Percentiles rank a stretch among this genome's conserved stretches.
Evolutionary conservation across 2,329 filamentous ascomycete genomes (phyloP).

Genomic region (Paecilomyces niveus): DNA sequence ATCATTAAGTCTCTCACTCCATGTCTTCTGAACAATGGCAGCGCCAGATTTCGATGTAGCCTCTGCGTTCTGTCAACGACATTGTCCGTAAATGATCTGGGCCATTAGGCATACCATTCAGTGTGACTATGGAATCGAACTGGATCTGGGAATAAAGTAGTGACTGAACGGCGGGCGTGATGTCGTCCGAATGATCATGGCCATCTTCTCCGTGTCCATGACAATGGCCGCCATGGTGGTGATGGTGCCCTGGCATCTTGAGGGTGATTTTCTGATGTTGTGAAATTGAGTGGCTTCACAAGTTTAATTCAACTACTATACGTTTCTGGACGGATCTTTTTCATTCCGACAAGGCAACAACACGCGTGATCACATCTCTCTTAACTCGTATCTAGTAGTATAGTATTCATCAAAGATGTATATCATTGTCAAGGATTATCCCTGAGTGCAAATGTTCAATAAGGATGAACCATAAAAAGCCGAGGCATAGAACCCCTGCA

Average conservation of each 20-base stretch:
- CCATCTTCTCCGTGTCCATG: constrained; percentile 48
- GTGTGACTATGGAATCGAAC: constrained; percentile 73
- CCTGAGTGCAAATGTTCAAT: not conserved
- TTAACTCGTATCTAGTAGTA: not conserved
- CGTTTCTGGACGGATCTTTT: not conserved
- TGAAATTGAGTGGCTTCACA: not conserved
- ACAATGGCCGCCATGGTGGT: constrained; percentile 31
- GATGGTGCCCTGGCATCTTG: constrained; percentile 28
- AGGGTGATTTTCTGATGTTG: not conserved
- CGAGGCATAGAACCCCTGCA: not conserved
- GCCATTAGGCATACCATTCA: constrained; percentile 55
- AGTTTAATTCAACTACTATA: not conserved
- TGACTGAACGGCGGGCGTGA: constrained; percentile 82
- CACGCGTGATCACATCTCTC: not conserved
- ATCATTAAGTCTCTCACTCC: constrained; percentile 66
- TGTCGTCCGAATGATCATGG: constrained; percentile 87
- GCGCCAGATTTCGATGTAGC: constrained; percentile 59
- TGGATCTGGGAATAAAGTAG: constrained; percentile 89
- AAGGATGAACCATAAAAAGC: not conserved
- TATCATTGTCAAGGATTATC: constrained; percentile 12
- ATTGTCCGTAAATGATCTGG: not conserved
- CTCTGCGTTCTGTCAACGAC: constrained; percentile 34
- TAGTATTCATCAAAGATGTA: not conserved
- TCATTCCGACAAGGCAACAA: not conserved
- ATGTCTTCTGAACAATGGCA: constrained; percentile 80